Conservation (phyloP, 257 asterid genomes). For the Nicotiana obtusifolia region DNA sequence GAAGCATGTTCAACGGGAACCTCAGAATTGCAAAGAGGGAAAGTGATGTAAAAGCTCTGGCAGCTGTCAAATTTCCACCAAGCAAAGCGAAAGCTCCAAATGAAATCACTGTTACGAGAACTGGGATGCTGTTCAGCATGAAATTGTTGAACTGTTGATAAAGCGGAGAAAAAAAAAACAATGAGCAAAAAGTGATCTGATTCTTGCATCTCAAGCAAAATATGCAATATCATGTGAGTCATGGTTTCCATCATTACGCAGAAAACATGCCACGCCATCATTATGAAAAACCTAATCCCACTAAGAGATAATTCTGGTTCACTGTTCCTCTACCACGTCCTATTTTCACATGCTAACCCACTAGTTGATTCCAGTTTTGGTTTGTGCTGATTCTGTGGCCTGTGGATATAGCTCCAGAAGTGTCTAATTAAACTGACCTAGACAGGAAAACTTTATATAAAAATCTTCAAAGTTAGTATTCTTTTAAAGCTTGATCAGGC, state of each 20-base stretch:
- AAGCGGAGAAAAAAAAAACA: background rate
- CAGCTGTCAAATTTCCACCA: conserved; percentile 86
- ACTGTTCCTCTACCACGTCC: background rate
- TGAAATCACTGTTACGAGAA: conserved; percentile 75
- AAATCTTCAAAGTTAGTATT: background rate
- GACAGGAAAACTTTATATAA: background rate
- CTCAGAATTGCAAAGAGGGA: conserved; percentile 75
- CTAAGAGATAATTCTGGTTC: background rate
- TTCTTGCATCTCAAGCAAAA: background rate
- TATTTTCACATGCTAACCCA: conserved; percentile 3
- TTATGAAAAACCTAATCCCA: background rate
- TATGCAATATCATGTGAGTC: background rate
- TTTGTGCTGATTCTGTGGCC: background rate
- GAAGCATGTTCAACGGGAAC: conserved; percentile 72
- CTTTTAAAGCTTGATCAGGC: background rate
- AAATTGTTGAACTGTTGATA: conserved; percentile 72
- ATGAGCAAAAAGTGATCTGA: background rate
- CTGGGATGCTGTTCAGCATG: conserved; percentile 77
- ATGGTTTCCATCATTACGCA: background rate
- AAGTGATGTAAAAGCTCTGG: conserved; percentile 85
- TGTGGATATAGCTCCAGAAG: background rate
- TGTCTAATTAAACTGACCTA: background rate
- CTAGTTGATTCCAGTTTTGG: background rate
- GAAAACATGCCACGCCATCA: background rate
- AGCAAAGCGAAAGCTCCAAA: conserved; percentile 72